Percentiles rank a stretch among this genome's conserved stretches.
Conservation (phyloP, 2,329 filamentous ascomycete genomes). For the Juglanconis oblonga region DNA sequence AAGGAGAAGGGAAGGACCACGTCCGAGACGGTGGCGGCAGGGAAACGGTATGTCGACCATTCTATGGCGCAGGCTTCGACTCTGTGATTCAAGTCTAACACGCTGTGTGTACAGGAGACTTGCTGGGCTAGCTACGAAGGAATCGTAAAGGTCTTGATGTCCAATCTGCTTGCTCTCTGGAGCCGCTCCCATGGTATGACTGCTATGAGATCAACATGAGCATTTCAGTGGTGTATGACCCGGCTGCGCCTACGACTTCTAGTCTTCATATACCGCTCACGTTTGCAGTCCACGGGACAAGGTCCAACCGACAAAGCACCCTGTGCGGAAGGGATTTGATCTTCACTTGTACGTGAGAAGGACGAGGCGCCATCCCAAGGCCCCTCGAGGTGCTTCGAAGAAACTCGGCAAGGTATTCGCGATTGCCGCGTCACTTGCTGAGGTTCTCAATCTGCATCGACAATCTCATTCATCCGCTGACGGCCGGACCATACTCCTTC, state of each 20-base stretch:
- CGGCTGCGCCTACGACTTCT: too few relatives aligned
- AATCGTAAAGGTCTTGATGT: neutral
- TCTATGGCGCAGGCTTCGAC: neutral
- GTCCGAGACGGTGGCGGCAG: slow-evolving; percentile 46
- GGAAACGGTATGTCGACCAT: slow-evolving; percentile 37
- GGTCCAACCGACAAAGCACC: too few relatives aligned
- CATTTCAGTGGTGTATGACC: neutral
- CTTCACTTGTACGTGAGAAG: too few relatives aligned
- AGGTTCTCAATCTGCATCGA: neutral
- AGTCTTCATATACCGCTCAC: too few relatives aligned
- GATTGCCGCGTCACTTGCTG: neutral
- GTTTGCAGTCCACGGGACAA: too few relatives aligned
- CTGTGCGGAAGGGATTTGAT: too few relatives aligned
- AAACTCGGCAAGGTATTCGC: too few relatives aligned
- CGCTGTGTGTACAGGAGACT: slow-evolving; percentile 21
- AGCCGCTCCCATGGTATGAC: too few relatives aligned
- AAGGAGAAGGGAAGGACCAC: slow-evolving; percentile 54
- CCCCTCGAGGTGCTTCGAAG: too few relatives aligned
- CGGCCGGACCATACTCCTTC: slow-evolving; percentile 60
- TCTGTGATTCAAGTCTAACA: neutral
- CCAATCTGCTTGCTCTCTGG: too few relatives aligned
- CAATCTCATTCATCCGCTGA: slow-evolving; percentile 21
- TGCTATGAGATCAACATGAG: neutral
- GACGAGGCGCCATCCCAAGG: neutral
- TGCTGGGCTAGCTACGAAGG: slow-evolving; percentile 16